Evolutionary conservation across 2,329 filamentous ascomycete species (phyloP).

Genomic region (Fusarium sp.): DNA sequence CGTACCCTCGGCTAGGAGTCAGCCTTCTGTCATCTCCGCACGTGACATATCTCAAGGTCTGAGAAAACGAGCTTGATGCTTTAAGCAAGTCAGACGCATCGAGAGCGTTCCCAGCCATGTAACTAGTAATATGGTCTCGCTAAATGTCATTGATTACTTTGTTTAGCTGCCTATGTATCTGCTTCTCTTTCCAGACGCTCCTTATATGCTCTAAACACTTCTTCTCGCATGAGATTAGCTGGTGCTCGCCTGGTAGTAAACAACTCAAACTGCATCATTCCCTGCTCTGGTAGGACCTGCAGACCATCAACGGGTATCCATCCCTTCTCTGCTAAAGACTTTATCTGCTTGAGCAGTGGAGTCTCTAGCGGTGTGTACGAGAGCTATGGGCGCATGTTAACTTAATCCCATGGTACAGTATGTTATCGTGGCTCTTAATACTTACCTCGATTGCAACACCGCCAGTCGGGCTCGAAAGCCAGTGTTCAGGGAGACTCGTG

Average conservation of each 20-base stretch:
- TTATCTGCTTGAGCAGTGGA: not conserved
- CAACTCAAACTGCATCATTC: constrained; percentile 14
- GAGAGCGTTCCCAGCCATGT: no score
- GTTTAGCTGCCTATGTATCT: not conserved
- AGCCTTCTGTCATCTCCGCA: no score
- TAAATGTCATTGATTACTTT: not conserved
- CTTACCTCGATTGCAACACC: constrained; percentile 8
- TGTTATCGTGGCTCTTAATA: not conserved
- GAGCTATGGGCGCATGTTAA: not conserved
- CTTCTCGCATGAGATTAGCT: not conserved
- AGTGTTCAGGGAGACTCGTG: not conserved
- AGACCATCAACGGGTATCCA: constrained; percentile 16
- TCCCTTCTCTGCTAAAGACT: not conserved
- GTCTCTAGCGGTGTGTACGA: not conserved
- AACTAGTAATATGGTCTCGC: rapidly evolving
- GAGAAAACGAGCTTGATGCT: no score
- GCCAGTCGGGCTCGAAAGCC: not conserved
- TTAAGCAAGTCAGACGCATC: no score
- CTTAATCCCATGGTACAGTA: rapidly evolving
- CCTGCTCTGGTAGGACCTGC: constrained; percentile 6
- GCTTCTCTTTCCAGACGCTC: not conserved
- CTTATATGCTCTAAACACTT: not conserved
- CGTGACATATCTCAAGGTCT: no score
- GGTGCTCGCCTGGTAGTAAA: constrained; percentile 8
- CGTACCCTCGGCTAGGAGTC: no score